A percentile compares a stretch with the other conserved stretches of the same genome.
phyloP scores from a whole-genome alignment of 1,284 basidiomycete species.

The Marasmius sp. region DNA sequence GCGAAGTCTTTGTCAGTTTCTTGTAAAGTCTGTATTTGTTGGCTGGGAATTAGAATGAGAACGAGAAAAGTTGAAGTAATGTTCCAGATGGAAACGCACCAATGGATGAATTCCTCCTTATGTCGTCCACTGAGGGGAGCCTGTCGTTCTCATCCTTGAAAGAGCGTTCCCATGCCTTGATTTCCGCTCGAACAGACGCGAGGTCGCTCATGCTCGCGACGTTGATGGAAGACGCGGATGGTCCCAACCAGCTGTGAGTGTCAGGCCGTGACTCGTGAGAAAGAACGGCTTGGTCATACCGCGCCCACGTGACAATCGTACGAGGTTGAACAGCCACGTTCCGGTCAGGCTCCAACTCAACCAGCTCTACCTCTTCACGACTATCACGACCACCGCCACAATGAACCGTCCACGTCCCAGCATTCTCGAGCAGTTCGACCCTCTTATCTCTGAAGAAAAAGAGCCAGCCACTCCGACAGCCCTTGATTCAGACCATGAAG shows the following conservation, averaged over 20 bases:
- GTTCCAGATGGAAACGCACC: slow-evolving; percentile 47
- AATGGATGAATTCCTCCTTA: slow-evolving; percentile 66
- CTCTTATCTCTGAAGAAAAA: slow-evolving; percentile 31
- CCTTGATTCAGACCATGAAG: slow-evolving; percentile 25
- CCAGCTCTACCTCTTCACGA: neutral
- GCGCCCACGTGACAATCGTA: neutral
- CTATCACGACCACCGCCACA: slow-evolving; percentile 19
- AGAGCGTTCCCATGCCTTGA: slow-evolving; percentile 82
- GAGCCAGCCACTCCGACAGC: slow-evolving; percentile 4
- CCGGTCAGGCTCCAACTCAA: neutral
- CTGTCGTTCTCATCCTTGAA: slow-evolving; percentile 65
- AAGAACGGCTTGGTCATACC: neutral
- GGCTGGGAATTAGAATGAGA: slow-evolving; percentile 44
- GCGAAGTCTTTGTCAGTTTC: slow-evolving; percentile 59
- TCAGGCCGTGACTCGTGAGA: too few relatives aligned
- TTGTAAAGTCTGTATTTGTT: slow-evolving; percentile 85
- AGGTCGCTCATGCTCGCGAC: slow-evolving; percentile 3
- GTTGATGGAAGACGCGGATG: neutral
- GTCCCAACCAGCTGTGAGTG: neutral
- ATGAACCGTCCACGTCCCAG: slow-evolving; percentile 41
- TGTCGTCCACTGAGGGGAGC: slow-evolving; percentile 76
- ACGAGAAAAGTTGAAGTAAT: slow-evolving; percentile 15
- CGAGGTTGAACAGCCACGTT: slow-evolving; percentile 1
- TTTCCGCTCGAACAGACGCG: slow-evolving; percentile 58
- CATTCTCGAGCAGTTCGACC: slow-evolving; percentile 59